phyloP scores from a whole-genome alignment of 306 rosid genomes.

The Cucumis melo region DNA sequence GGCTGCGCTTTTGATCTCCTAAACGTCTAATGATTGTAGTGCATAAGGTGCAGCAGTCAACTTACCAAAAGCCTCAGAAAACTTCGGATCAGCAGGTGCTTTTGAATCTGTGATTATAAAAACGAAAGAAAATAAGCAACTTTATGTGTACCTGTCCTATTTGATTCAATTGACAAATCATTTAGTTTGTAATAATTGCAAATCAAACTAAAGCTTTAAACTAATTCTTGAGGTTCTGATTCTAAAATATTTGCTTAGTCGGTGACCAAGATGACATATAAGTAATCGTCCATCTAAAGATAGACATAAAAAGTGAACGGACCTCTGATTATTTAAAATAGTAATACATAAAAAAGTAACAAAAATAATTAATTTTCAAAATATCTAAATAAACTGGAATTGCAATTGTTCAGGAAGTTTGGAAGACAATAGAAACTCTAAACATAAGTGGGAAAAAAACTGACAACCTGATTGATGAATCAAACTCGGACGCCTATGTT shows the following conservation, averaged over 20 bases:
- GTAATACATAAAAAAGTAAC: background rate
- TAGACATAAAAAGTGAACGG: background rate
- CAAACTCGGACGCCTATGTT: slow-evolving; percentile 49
- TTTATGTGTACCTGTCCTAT: slow-evolving; percentile 4
- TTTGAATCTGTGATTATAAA: slow-evolving; percentile 62
- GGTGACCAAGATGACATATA: background rate
- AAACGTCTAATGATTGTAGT: background rate
- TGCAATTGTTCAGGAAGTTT: background rate
- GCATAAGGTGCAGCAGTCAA: slow-evolving; percentile 10
- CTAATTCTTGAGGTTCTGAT: background rate
- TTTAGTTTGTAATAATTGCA: background rate
- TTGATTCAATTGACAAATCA: background rate
- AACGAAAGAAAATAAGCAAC: slow-evolving; percentile 5
- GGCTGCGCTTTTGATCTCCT: background rate
- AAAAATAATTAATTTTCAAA: background rate
- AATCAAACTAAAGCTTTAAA: background rate
- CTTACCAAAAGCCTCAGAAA: slow-evolving; percentile 79
- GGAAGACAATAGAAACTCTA: background rate
- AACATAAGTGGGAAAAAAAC: background rate
- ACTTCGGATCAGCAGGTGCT: slow-evolving; percentile 62
- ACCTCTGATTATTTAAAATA: background rate
- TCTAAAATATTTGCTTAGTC: background rate
- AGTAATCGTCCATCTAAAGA: background rate
- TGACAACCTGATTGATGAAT: slow-evolving; percentile 60
- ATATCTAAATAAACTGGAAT: background rate